Percentiles rank a stretch among this genome's conserved stretches.
Evolutionary conservation across 768 basidiomycete species (phyloP).

Genomic region (Lanmaoa rubissima): DNA sequence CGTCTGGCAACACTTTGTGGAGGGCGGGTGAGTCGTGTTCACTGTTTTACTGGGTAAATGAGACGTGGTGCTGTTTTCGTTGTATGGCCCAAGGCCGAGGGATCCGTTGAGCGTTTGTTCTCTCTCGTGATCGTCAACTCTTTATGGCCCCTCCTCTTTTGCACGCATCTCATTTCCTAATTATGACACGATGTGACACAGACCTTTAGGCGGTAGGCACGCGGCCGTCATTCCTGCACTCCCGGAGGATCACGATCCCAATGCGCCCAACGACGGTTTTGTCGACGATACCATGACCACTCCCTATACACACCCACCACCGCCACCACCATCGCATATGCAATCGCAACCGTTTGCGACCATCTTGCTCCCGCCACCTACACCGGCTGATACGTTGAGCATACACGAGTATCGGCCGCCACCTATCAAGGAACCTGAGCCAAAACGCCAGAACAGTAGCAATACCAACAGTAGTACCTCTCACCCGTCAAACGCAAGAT

Average conservation of each 20-base stretch:
- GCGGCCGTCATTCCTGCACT: conserved; percentile 80
- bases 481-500: conserved; percentile 13
- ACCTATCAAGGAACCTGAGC: conserved; percentile 16
- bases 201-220: conserved; percentile 76
- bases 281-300: conserved; percentile 21
- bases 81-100: conserved; percentile 9
- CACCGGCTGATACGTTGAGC: conserved; percentile 26
- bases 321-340: conserved; percentile 13
- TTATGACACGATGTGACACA: conserved; percentile 39
- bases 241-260: conserved; percentile 51
- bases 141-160: conserved; percentile 22
- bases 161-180: conserved; percentile 26
- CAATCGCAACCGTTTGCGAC: conserved; percentile 30
- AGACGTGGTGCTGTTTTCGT: conserved; percentile 6
- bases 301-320: conserved; percentile 22
- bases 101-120: conserved; percentile 2
- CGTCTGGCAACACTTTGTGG: conserved; percentile 82
- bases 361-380: conserved; percentile 32
- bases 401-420: conserved; percentile 35
- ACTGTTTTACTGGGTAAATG: conserved; percentile 10
- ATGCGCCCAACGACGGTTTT: conserved; percentile 17
- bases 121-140: conserved; percentile 13
- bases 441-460: conserved; percentile 18
- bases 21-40: conserved; percentile 69
- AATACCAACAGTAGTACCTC: conserved; percentile 1